These are phyloP conservation scores for Boeremia lycopersici DNA, from an alignment of 2,329 filamentous ascomycete species.

Conservation along the genomic window DNA sequence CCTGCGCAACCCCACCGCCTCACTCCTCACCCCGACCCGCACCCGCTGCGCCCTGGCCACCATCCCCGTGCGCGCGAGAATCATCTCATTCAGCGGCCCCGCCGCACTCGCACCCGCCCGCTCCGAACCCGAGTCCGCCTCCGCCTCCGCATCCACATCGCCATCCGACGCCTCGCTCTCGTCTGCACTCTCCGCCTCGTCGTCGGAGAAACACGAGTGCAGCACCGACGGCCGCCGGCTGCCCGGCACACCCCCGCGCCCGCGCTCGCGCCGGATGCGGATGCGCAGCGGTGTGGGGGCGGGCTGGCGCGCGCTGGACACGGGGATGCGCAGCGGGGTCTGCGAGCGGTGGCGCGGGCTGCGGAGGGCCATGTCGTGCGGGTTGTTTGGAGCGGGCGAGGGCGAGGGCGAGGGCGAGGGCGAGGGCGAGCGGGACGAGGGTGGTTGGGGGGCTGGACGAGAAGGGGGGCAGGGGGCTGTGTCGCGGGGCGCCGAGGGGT, in stretches of 20 bases:
- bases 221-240: not conserved
- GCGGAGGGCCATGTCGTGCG: slow-evolving; percentile 3
- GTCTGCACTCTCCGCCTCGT: not conserved
- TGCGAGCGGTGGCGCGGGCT: slow-evolving; percentile 16
- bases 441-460: not conserved
- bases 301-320: not conserved
- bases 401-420: not conserved
- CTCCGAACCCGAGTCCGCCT: not conserved
- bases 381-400: not conserved
- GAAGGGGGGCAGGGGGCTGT: no score
- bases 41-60: slow-evolving; percentile 4
- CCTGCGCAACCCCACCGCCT: not conserved
- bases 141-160: not conserved
- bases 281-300: not conserved
- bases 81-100: not conserved
- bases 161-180: not conserved
- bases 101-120: not conserved
- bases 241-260: no score
- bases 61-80: slow-evolving; percentile 1
- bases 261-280: not conserved
- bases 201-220: slow-evolving; percentile 17
- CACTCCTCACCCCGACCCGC: not conserved
- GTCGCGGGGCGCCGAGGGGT: not conserved
- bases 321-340: slow-evolving; percentile 20
- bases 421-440: not conserved